Percentiles rank a stretch among this genome's conserved stretches.
phyloP scores from a whole-genome alignment of 1,284 basidiomycete genomes.

The Leccinum cinnamomeum region DNA sequence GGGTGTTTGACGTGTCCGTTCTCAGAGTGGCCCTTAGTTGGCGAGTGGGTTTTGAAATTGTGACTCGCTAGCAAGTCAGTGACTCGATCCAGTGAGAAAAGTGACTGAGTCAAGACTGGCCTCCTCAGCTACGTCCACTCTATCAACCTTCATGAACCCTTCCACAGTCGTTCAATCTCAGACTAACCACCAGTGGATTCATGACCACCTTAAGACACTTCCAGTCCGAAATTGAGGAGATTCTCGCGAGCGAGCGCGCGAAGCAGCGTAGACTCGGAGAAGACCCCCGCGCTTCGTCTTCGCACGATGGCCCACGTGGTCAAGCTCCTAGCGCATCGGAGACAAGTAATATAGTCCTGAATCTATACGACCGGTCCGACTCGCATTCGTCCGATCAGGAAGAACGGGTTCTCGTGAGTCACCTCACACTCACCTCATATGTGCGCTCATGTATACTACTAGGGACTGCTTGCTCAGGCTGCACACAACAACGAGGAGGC shows the following conservation, averaged over 20 bases:
- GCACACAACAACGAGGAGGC: slow-evolving; percentile 50
- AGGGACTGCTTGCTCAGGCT: slow-evolving; percentile 46
- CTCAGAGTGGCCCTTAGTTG: background rate
- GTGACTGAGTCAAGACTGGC: background rate
- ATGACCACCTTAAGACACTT: slow-evolving; percentile 70
- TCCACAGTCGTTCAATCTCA: slow-evolving; percentile 6
- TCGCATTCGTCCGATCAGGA: slow-evolving; percentile 48
- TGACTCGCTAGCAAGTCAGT: background rate
- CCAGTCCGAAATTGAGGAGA: slow-evolving; percentile 74
- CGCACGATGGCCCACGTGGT: slow-evolving; percentile 33
- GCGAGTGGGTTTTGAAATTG: background rate
- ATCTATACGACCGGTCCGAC: slow-evolving; percentile 1
- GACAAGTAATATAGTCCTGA: background rate
- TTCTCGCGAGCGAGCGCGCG: slow-evolving; percentile 60
- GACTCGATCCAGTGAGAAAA: background rate
- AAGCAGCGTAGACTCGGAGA: slow-evolving; percentile 56
- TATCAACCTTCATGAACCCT: slow-evolving; percentile 18
- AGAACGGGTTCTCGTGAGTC: slow-evolving; percentile 57
- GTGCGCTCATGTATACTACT: background rate
- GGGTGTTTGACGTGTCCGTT: background rate
- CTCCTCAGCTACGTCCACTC: slow-evolving; percentile 1
- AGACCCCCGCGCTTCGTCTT: slow-evolving; percentile 9
- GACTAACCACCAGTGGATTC: background rate
- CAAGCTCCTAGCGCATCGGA: slow-evolving; percentile 5
- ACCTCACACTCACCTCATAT: background rate